These are phyloP conservation scores for Pleodorina starrii DNA, from an alignment of 139 green algal genomes.

Conservation along the genomic window DNA sequence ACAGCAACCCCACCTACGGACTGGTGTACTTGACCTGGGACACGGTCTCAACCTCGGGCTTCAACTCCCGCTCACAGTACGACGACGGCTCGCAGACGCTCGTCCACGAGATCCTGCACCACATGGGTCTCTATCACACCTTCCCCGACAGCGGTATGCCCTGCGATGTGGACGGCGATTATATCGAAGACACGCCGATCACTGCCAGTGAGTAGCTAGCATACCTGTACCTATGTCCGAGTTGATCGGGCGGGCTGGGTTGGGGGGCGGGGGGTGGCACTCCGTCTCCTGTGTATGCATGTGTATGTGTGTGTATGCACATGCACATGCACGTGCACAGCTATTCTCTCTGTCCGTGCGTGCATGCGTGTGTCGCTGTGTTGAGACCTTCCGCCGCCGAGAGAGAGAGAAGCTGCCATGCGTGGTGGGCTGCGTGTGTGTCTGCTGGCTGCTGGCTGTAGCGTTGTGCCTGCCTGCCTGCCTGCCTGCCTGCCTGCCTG, in stretches of 20 bases:
- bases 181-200: slow-evolving; percentile 15
- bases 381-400: too few species aligned
- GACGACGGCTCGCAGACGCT: neutral
- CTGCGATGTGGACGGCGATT: slow-evolving; percentile 5
- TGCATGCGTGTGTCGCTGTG: too few species aligned
- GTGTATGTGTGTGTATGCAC: neutral
- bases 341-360: too few species aligned
- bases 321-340: neutral
- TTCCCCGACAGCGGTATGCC: neutral
- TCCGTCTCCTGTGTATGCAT: neutral
- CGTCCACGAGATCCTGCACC: slow-evolving; percentile 17
- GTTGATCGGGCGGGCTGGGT: neutral
- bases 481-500: too few species aligned
- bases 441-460: too few species aligned
- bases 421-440: too few species aligned
- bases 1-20: neutral
- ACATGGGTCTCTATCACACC: slow-evolving; percentile 31
- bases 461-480: too few species aligned
- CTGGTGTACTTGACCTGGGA: slow-evolving; percentile 20
- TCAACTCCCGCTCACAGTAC: neutral
- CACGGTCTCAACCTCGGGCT: neutral
- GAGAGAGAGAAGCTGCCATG: too few species aligned
- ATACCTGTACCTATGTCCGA: too few species aligned
- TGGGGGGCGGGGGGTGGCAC: too few species aligned
- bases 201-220: neutral